Base-by-base conservation (phyloP, 192 early-diverging fungal species). In the Helicostylum pulchrum region DNA sequence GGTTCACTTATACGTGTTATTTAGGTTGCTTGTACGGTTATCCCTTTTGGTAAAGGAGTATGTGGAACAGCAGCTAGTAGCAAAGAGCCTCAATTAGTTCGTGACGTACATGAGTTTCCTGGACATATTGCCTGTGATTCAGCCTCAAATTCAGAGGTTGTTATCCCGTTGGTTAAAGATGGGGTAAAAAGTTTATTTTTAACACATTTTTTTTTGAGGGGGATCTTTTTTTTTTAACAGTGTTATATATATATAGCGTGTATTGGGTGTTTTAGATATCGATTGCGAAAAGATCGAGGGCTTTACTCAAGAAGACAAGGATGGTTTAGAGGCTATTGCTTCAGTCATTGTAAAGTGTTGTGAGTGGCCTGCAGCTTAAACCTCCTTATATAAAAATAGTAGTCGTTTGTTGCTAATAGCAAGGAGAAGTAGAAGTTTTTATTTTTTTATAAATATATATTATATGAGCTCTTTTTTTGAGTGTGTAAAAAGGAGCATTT, bases 121-220 rank as follows among this genome's bases (percentile, higher is more conserved):
- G 91, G 90, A 32, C 93, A 97, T 75, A 97, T 97, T 72, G 90
- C 93, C 0, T 97, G 95, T 65, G 95, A 97, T 73, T 78, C 90
- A 15, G 87, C 85, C 6, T 87, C 87, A 12, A 79, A 88, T 59
- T 91, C 88, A 55, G 95, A 97, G 73, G 83, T 95, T 59, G 95
- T 95, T 0, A 83, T 97, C 48, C 95, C 95, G 26, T 60, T 93
- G 39, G 78, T 85, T 39, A 48, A 67, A 55, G 65, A 81, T 5
- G 65, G 64, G 7, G 81, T 80, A 73, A 78, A 78, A 9, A 11
- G 20, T 43, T 23, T 44, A 34, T 43, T 44, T 4, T 42, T 48
- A 53, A 7, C 15, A 15, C 12, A 11, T 26, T 4, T 10, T 36
- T 7, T 31, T 8, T 21, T 26, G 26, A 26, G 6, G 36, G 36